Percentiles rank a stretch among this genome's conserved stretches.
These are phyloP conservation scores for Dactylellina drechsleri DNA, from an alignment of 2,329 filamentous ascomycete species.

Conservation along the genomic window DNA sequence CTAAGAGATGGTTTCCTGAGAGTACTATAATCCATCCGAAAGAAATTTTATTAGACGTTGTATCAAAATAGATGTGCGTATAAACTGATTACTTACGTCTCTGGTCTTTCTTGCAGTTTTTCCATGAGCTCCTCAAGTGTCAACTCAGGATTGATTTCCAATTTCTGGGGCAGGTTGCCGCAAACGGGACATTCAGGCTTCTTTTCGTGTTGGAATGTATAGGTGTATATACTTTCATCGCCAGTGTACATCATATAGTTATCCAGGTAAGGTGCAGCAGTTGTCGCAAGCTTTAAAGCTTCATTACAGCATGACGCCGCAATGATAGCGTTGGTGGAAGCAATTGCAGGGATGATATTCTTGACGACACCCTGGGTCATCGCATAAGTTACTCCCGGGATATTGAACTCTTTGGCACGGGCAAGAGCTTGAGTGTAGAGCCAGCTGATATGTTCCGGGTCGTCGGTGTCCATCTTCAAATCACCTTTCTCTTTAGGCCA, in stretches of 20 bases:
- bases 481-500: slow-evolving; percentile 89
- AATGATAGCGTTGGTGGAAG: slow-evolving; percentile 95
- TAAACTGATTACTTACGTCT: slow-evolving; percentile 67
- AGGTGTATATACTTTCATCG: slow-evolving; percentile 94
- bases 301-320: slow-evolving; percentile 97
- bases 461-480: slow-evolving; percentile 88
- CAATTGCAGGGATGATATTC: slow-evolving; percentile 98
- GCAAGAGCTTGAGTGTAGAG: slow-evolving; percentile 84
- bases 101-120: slow-evolving; percentile 80
- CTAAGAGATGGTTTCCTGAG: slow-evolving; percentile 91
- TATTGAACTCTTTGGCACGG: slow-evolving; percentile 87
- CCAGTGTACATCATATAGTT: slow-evolving; percentile 99
- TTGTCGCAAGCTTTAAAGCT: slow-evolving; percentile 90
- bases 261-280: slow-evolving; percentile 80
- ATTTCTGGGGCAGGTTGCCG: slow-evolving; percentile 79
- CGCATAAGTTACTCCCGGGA: slow-evolving; percentile 90
- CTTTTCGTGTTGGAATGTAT: slow-evolving; percentile 93
- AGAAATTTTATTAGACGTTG: too few species aligned
- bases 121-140: slow-evolving; percentile 88
- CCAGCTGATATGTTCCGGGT: slow-evolving; percentile 98
- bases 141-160: slow-evolving; percentile 75
- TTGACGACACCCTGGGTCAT: slow-evolving; percentile 98
- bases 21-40: slow-evolving; percentile 21
- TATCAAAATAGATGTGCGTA: too few species aligned
- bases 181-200: slow-evolving; percentile 96